Conservation (phyloP, 176 grass and related monocot species). For the Carex kokanica region DNA sequence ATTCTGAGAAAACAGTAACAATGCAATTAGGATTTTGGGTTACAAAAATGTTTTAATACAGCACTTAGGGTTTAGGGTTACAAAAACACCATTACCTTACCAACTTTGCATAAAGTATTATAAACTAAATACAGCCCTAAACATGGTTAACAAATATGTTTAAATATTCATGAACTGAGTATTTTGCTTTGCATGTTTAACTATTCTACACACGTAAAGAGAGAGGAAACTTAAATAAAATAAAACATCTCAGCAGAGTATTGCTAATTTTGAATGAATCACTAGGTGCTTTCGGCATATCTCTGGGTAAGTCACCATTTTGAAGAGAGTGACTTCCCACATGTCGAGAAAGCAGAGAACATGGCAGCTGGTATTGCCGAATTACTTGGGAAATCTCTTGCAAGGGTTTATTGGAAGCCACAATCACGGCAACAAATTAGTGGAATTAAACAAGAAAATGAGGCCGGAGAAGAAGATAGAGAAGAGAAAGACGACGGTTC, state of each 20-base stretch:
- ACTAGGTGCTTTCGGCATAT: constrained; percentile 91
- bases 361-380: constrained; percentile 79
- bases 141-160: neutral
- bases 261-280: constrained; percentile 74
- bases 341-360: constrained; percentile 69
- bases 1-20: too few species aligned
- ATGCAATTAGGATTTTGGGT: too few species aligned
- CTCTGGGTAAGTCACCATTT: constrained; percentile 91
- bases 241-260: constrained; percentile 22
- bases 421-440: constrained; percentile 64
- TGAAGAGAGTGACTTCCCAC: constrained; percentile 73
- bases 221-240: neutral
- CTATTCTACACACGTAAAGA: neutral
- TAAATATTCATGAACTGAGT: neutral
- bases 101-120: neutral
- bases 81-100: too few species aligned
- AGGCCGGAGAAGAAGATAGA: constrained; percentile 1
- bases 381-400: constrained; percentile 76
- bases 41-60: too few species aligned
- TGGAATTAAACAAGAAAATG: constrained; percentile 15
- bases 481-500: constrained; percentile 31
- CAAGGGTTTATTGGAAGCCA: constrained; percentile 77
- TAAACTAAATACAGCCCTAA: neutral
- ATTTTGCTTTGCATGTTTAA: neutral
- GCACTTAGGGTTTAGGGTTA: too few species aligned